phyloP scores from a whole-genome alignment of 441 rosid species.

The Monsonia emarginata region DNA sequence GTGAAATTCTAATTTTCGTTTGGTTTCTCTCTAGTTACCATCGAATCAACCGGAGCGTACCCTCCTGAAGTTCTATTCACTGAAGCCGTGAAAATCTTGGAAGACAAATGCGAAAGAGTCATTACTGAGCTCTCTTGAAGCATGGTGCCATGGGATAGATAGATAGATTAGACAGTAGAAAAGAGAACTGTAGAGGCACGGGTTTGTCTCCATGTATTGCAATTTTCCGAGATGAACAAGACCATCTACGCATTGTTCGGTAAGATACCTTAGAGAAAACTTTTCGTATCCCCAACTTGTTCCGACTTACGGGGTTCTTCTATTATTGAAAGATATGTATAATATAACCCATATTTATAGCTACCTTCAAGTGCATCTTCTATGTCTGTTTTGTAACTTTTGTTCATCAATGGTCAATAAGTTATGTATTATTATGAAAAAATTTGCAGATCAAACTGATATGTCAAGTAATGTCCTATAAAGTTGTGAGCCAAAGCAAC shows the following conservation, averaged over 20 bases:
- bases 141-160: background rate
- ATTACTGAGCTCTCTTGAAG: constrained; percentile 61
- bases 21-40: constrained; percentile 40
- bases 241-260: background rate
- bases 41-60: constrained; percentile 79
- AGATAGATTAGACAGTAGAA: background rate
- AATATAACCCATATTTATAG: too few relatives aligned
- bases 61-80: constrained; percentile 75
- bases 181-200: background rate
- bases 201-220: background rate
- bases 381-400: background rate
- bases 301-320: background rate
- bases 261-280: background rate
- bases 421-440: background rate
- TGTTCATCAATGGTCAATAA: background rate
- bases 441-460: background rate
- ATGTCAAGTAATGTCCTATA: background rate
- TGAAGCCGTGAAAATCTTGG: constrained; percentile 86
- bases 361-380: too few relatives aligned
- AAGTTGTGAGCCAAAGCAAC: too few relatives aligned
- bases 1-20: constrained; percentile 9
- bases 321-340: background rate
- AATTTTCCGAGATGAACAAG: background rate
- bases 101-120: constrained; percentile 71
- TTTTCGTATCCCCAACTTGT: background rate